Evolutionary conservation across 148 eudicot species (phyloP).

Genomic region (Oxyria digyna): DNA sequence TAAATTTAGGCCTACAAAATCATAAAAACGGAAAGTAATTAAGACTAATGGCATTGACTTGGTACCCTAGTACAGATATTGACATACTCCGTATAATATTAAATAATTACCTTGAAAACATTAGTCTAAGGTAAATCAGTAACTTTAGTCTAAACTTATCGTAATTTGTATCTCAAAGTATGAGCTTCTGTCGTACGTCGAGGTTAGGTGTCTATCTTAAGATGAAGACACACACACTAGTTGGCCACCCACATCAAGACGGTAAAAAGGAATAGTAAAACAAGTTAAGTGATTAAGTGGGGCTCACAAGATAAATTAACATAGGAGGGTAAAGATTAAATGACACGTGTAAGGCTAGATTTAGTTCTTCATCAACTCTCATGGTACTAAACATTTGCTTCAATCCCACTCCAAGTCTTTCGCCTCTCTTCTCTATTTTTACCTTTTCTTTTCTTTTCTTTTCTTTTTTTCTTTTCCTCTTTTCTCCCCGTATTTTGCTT

Average conservation of each 20-base stretch:
- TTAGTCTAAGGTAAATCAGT: not conserved
- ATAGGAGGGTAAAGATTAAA: not conserved
- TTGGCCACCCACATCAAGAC: not conserved
- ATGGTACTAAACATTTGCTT: conserved; percentile 2
- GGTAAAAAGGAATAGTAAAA: not conserved
- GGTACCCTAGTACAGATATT: not conserved
- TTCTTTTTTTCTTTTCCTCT: not conserved
- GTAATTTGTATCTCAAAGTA: not conserved
- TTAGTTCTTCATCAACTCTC: not conserved
- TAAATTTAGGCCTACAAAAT: no score
- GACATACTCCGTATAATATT: not conserved
- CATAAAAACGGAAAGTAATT: not conserved
- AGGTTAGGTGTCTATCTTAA: not conserved
- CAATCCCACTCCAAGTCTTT: conserved; percentile 2
- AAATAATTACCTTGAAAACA: not conserved
- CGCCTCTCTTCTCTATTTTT: not conserved
- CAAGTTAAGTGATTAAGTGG: not conserved
- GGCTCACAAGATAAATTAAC: not conserved
- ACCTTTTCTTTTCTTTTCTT: not conserved
- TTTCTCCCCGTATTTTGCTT: not conserved
- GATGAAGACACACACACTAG: not conserved
- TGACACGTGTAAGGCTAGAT: conserved; percentile 2
- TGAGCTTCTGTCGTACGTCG: not conserved
- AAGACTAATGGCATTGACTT: conserved; percentile 3
- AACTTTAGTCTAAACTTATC: not conserved